A percentile compares a stretch with the other conserved stretches of the same genome.
Conservation (phyloP, 148 eudicot genomes). For the Simmondsia chinensis region DNA sequence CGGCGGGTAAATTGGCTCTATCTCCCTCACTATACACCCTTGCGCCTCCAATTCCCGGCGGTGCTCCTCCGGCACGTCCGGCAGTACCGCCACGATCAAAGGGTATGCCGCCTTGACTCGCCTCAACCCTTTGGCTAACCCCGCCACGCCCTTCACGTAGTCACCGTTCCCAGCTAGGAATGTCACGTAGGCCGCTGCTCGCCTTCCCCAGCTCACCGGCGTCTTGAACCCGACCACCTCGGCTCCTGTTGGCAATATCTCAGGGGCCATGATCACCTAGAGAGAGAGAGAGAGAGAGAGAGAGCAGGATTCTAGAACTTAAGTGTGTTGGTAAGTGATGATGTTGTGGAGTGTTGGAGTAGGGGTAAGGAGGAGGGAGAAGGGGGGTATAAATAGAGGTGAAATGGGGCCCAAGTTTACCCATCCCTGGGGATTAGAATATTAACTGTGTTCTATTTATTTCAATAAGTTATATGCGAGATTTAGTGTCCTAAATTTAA, state of each 20-base stretch:
- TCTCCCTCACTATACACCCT: slow-evolving; percentile 42
- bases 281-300: too few relatives aligned
- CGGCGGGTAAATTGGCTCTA: slow-evolving; percentile 45
- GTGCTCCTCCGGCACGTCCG: slow-evolving; percentile 58
- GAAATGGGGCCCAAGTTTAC: too few relatives aligned
- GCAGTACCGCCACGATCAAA: slow-evolving; percentile 40
- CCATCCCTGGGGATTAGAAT: too few relatives aligned
- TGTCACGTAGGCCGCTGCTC: slow-evolving; percentile 56
- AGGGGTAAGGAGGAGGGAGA: too few relatives aligned
- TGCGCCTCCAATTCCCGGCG: slow-evolving; percentile 25
- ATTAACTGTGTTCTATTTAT: too few relatives aligned
- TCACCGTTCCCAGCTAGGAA: slow-evolving; percentile 55
- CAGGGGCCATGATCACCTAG: slow-evolving; percentile 28
- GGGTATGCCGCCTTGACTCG: slow-evolving; percentile 37
- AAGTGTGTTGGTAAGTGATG: too few relatives aligned
- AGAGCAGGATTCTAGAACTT: too few relatives aligned
- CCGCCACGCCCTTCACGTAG: slow-evolving; percentile 51
- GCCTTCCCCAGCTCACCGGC: slow-evolving; percentile 7
- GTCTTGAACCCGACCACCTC: slow-evolving; percentile 1
- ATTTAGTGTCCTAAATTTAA: too few relatives aligned
- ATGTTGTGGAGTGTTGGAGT: too few relatives aligned
- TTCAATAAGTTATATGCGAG: too few relatives aligned
- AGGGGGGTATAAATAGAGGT: too few relatives aligned
- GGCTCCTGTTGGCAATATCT: slow-evolving; percentile 8
- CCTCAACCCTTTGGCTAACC: slow-evolving; percentile 42